phyloP scores from a whole-genome alignment of 2,329 filamentous ascomycete genomes.

The Fusarium staphyleae region DNA sequence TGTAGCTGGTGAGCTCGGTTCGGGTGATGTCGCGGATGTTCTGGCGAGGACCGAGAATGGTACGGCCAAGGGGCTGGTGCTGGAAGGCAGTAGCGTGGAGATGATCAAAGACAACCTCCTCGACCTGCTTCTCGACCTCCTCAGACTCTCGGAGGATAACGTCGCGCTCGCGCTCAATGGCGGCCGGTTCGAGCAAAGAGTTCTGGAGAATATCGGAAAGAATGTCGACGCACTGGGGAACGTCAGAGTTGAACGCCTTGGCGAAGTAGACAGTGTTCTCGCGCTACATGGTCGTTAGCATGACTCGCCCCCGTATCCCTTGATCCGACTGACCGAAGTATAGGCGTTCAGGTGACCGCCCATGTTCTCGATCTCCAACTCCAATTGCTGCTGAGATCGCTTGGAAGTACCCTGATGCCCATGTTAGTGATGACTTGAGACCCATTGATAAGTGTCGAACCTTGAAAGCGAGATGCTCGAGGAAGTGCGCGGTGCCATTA shows the following conservation, averaged over 20 bases:
- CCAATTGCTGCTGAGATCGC: constrained; percentile 94
- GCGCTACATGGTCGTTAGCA: constrained; percentile 64
- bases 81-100: constrained; percentile 98
- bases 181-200: constrained; percentile 92
- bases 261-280: constrained; percentile 99
- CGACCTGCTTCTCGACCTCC: constrained; percentile 99
- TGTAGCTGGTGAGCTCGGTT: constrained; percentile 91
- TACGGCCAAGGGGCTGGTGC: constrained; percentile 93
- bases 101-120: constrained; percentile 99
- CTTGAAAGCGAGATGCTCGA: constrained; percentile 99
- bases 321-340: constrained; percentile 79
- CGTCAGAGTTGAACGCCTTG: constrained; percentile 98
- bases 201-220: constrained; percentile 99
- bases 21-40: constrained; percentile 97
- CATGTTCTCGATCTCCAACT: constrained; percentile 99
- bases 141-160: constrained; percentile 99
- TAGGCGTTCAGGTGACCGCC: constrained; percentile 99
- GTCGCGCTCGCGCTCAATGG: constrained; percentile 97
- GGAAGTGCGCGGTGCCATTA: constrained; percentile 99
- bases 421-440: constrained; percentile 27
- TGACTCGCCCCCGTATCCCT: constrained; percentile 28
- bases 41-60: constrained; percentile 95
- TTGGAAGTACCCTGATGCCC: constrained; percentile 81
- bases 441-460: constrained; percentile 57
- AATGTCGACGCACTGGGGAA: constrained; percentile 96